phyloP scores from a whole-genome alignment of 208 protist genomes.

The Herpetomonas samuelpessoai region DNA sequence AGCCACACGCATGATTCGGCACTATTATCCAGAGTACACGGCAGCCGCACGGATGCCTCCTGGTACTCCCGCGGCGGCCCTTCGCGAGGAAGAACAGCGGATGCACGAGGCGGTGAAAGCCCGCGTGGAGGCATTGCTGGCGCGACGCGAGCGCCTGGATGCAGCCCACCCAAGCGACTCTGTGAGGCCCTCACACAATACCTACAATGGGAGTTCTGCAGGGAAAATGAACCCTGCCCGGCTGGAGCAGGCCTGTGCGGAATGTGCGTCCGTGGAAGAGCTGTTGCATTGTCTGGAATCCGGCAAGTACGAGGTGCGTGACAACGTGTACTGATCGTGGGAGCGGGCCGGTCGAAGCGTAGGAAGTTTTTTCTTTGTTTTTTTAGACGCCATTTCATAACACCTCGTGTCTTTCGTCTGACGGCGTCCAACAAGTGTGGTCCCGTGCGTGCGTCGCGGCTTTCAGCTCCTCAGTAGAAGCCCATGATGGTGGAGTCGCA shows the following conservation, averaged over 20 bases:
- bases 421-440: no score
- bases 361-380: no score
- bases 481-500: no score
- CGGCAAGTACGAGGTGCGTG: not conserved
- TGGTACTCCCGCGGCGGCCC: not conserved
- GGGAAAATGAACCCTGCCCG: not conserved
- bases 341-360: no score
- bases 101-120: not conserved
- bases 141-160: not conserved
- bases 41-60: not conserved
- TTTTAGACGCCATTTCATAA: no score
- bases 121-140: not conserved
- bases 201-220: no score
- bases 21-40: conserved; percentile 43
- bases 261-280: not conserved
- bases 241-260: conserved; percentile 2
- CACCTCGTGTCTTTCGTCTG: no score
- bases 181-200: no score
- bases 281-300: not conserved
- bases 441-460: no score
- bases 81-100: not conserved
- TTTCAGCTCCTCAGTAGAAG: no score
- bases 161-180: not conserved
- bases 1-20: conserved; percentile 50
- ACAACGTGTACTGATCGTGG: conserved; percentile 1